Base-by-base conservation (phyloP, 2,329 filamentous ascomycete genomes). In the Herpotrichia juniperi region DNA sequence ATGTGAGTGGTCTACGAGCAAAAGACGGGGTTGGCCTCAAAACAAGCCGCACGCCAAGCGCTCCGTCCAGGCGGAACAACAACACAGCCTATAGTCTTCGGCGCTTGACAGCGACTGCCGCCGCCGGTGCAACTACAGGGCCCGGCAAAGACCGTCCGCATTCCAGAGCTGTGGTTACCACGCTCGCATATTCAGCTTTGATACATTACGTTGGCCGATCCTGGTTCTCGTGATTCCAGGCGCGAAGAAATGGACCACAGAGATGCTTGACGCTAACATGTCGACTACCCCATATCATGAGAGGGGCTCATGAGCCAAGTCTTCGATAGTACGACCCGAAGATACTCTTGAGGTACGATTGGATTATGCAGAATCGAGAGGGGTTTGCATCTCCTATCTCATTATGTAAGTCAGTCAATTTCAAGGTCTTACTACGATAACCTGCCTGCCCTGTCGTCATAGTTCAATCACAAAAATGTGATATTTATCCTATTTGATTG, bases 31-130 rank as follows among this genome's bases (percentile, higher is more conserved):
- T 21, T 37, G 37, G 14, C 37, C n/a, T 25, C 17, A 6, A 35
- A 43, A 43, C 24, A 47, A 45, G 32, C 49, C 34, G 49, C 34
- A 42, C 30, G 43, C 49, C 49, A 51, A 51, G 49, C 31, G 7
- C 49, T 39, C 48, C 42, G 19, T 30, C 34, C 25, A 25, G n/a
- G 49, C 49, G 49, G 49, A 42, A 35, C 25, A 9, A 14, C 16
- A 11, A 4, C 19, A 8, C 19, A 42, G 34, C 35, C 49, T 46
- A 42, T 51, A 2, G 43, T 9, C 22, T 26, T 19, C 42, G 2
- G 17, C 5, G 25, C 34, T 16, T 26, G 14, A 46, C 17, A 25
- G 16, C 11, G 21, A 34, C 26, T 45, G 24, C 35, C 42, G 42
- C 17, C 14, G 17, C 49, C 16, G 17, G 24, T 24, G 28, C n/a